A percentile compares a stretch with the other conserved stretches of the same genome.
These are phyloP conservation scores for Trichopus zeylanicus DNA, from an alignment of 116 monocot species.

Conservation along the genomic window DNA sequence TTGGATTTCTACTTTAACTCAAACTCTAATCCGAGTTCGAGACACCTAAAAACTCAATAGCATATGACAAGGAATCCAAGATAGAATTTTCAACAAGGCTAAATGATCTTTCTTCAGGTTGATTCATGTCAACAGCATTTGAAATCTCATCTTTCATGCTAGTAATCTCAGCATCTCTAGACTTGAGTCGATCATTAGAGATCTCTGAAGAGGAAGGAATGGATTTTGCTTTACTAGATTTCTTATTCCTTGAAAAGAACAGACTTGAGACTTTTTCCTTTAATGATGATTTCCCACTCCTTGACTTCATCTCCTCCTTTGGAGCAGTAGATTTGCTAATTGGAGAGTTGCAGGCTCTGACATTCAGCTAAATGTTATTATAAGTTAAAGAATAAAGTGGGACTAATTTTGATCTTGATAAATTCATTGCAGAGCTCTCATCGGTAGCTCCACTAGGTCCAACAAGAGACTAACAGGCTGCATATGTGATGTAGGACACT, in stretches of 20 bases:
- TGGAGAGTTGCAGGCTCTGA: constrained; percentile 16
- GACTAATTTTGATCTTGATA: constrained; percentile 69
- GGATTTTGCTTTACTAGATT: constrained; percentile 24
- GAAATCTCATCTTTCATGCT: neutral
- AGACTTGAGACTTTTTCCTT: constrained; percentile 62
- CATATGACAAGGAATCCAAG: constrained; percentile 9
- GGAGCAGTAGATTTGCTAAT: constrained; percentile 12
- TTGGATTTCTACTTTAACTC: too few relatives aligned
- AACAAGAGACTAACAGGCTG: constrained; percentile 21
- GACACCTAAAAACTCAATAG: too few relatives aligned
- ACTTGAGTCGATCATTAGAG: constrained; percentile 7
- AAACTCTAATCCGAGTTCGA: too few relatives aligned
- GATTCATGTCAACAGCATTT: constrained; percentile 1
- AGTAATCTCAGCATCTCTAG: neutral
- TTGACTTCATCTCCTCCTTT: constrained; percentile 29
- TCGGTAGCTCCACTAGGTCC: constrained; percentile 14
- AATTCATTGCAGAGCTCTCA: constrained; percentile 17
- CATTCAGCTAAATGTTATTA: constrained; percentile 26
- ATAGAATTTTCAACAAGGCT: constrained; percentile 5
- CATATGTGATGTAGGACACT: too few relatives aligned
- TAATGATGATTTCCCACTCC: constrained; percentile 32
- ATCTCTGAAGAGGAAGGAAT: constrained; percentile 11
- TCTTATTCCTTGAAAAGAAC: constrained; percentile 65
- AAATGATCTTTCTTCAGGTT: constrained; percentile 2
- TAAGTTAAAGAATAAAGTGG: constrained; percentile 48